These are phyloP conservation scores for Ichthyophthirius multifiliis DNA, from an alignment of 169 alveolate genomes.

Conservation along the genomic window DNA sequence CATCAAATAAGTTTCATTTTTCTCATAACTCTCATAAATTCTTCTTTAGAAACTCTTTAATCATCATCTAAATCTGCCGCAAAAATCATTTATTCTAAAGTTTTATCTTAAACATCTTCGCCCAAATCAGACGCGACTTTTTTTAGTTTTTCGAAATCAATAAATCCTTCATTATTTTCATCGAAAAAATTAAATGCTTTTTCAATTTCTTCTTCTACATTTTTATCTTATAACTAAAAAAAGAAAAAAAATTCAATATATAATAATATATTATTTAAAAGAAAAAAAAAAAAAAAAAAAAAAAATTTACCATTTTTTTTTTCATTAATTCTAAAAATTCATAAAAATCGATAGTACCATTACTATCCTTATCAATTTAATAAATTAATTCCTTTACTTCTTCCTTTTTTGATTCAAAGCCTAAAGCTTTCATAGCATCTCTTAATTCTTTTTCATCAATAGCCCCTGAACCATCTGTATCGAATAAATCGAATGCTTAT, in stretches of 20 bases:
- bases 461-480: conserved; percentile 63
- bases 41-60: conserved; percentile 73
- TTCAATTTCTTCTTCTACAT: conserved; percentile 79
- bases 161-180: conserved; percentile 70
- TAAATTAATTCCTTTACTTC: conserved; percentile 71
- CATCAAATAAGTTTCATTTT: conserved; percentile 56
- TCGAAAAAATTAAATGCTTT: conserved; percentile 79
- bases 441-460: conserved; percentile 61
- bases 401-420: conserved; percentile 67
- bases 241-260: neutral
- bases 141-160: conserved; percentile 64
- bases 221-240: conserved; percentile 60
- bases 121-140: conserved; percentile 68
- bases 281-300: neutral
- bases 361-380: conserved; percentile 73
- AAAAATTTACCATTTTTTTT: conserved; percentile 58
- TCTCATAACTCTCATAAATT: conserved; percentile 71
- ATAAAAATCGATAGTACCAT: conserved; percentile 71
- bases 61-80: conserved; percentile 73
- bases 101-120: conserved; percentile 69
- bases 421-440: conserved; percentile 79
- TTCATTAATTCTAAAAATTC: conserved; percentile 78
- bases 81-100: conserved; percentile 66
- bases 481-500: conserved; percentile 63
- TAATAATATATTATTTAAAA: neutral